Base-by-base conservation (phyloP, 257 asterid genomes). In the Marsdenia floribunda region DNA sequence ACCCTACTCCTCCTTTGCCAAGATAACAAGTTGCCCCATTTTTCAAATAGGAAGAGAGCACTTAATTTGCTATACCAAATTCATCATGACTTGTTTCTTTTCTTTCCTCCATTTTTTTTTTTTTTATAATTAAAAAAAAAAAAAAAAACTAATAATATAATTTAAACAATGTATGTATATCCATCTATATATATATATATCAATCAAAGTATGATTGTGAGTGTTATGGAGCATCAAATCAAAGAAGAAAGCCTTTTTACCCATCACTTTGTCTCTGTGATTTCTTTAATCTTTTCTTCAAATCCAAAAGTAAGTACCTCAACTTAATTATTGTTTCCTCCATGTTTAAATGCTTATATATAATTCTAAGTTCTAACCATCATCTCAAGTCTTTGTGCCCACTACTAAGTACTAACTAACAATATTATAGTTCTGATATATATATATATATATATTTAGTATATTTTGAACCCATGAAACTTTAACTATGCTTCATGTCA, bases 161-260 rank as follows among this genome's bases (percentile, higher is more conserved):
- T 38, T 73, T 77, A 72, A 71, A 68, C 19, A 29, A 29, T 29
- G 33, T 29, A 1, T 1, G 33, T 29, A 29, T 29, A 29, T 29
- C 0, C 1, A 29, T 29, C 0, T 44, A 44, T 44, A 44, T 44
- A 0, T 50, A 50, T 49, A 49, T 50, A 50, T 55, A 37, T 19
- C 46, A 78, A 73, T 73, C 77, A 77, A 69, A 77, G 67, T 75
- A 77, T 85, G 75, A 80, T 65, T 80, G 37, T 18, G 68, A 79
- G 35, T 75, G 61, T 58, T 82, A 26, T 66, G 70, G 66, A 81
- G 77, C 80, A 79, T 65, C 82, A 80, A 82, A 71, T 53, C 68
- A 81, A 84, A 85, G 85, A 81, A 64, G 37, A 77, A 81, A 54
- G 61, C 75, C 82, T 83, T 85, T 88, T 73, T 70, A 77, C 84